A percentile compares a stretch with the other conserved stretches of the same genome.
Evolutionary conservation across 2,329 filamentous ascomycete species (phyloP).

Genomic region (Lasiodiplodia gonubiensis): DNA sequence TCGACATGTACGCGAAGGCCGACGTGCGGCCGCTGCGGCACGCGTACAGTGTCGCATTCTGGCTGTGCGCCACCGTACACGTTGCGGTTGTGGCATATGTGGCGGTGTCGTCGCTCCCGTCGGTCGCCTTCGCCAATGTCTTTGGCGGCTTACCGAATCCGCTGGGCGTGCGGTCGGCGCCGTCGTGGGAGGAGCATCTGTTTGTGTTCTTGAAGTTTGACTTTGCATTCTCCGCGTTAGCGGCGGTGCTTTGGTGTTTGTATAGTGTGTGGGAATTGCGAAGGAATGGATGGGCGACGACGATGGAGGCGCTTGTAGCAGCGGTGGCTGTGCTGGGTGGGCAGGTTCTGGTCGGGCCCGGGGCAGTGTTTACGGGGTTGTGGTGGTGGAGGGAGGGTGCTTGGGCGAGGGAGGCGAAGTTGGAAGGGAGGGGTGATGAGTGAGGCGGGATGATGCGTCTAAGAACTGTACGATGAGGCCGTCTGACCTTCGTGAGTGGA

Average conservation of each 20-base stretch:
- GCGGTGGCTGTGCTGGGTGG: conserved; percentile 1
- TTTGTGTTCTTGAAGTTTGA: conserved; percentile 19
- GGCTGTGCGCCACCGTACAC: neutral
- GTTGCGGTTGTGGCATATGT: neutral
- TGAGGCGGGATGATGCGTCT: neutral
- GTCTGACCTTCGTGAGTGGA: too few relatives aligned
- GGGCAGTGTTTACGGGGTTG: conserved; percentile 21
- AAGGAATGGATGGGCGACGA: conserved; percentile 12
- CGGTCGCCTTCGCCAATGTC: neutral
- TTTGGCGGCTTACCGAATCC: conserved; percentile 27
- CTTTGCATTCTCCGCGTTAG: neutral
- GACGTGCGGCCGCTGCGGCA: conserved; percentile 7
- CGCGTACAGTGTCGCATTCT: conserved; percentile 1
- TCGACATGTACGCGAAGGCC: neutral
- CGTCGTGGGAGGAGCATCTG: neutral
- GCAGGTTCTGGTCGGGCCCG: conserved; percentile 23
- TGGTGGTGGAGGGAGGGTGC: conserved; percentile 29
- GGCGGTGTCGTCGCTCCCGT: neutral
- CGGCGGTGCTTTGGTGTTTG: conserved; percentile 11
- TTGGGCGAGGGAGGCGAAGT: conserved; percentile 5
- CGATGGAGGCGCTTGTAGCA: conserved; percentile 4
- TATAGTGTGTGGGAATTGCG: conserved; percentile 28
- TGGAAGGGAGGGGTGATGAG: neutral
- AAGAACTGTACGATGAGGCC: too few relatives aligned
- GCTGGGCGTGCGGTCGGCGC: neutral